phyloP scores from a whole-genome alignment of 441 rosid species.

The Eutrema salsugineum region DNA sequence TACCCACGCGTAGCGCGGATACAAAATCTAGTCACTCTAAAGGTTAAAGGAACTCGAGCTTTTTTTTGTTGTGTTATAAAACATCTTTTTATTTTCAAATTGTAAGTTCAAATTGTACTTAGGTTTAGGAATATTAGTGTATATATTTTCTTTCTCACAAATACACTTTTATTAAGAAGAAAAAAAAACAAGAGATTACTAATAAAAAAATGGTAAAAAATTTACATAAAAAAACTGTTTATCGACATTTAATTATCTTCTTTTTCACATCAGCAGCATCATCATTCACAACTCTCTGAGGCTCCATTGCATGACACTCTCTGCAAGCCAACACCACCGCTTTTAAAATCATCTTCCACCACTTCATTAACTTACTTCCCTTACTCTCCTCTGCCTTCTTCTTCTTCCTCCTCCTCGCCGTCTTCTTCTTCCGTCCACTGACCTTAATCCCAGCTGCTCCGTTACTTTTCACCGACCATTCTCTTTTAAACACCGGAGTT shows the following conservation, averaged over 20 bases:
- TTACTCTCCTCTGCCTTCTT: slow-evolving; percentile 14
- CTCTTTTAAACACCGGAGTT: slow-evolving; percentile 51
- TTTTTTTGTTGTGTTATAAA: too few relatives aligned
- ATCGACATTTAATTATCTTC: slow-evolving; percentile 10
- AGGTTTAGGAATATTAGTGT: too few relatives aligned
- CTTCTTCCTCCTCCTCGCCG: neutral
- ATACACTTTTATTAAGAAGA: neutral
- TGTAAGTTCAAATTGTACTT: too few relatives aligned
- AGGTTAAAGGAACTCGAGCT: too few relatives aligned
- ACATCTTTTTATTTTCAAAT: too few relatives aligned
- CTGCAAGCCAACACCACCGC: slow-evolving; percentile 57
- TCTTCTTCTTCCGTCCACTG: slow-evolving; percentile 20
- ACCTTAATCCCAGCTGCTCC: slow-evolving; percentile 24
- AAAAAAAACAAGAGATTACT: neutral
- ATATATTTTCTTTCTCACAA: neutral
- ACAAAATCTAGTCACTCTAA: too few relatives aligned
- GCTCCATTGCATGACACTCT: slow-evolving; percentile 86
- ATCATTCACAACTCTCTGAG: slow-evolving; percentile 33
- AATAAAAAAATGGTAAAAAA: too few relatives aligned
- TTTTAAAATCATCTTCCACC: slow-evolving; percentile 49
- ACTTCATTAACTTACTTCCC: slow-evolving; percentile 29
- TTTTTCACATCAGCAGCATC: neutral
- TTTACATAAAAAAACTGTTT: neutral
- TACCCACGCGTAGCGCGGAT: too few relatives aligned
- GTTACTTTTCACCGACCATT: slow-evolving; percentile 38